Percentiles rank a stretch among this genome's conserved stretches.
Evolutionary conservation across 371 early-diverging fungal genomes (phyloP).

Genomic region (Capniomyces stellatus): DNA sequence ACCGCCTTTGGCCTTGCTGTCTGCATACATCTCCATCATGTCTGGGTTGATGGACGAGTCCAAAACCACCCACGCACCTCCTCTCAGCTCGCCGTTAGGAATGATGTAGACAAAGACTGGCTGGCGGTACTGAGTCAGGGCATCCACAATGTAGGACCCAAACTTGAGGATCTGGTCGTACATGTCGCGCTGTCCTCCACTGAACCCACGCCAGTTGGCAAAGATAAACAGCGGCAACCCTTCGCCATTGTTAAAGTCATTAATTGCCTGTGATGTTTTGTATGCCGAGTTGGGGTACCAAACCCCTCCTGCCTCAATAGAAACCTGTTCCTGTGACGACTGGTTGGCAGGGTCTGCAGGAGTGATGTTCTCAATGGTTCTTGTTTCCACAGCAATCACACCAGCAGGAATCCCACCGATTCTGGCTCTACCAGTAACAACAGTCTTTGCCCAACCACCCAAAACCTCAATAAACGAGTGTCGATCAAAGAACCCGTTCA

Average conservation of each 20-base stretch:
- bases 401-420: slow-evolving; percentile 95
- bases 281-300: slow-evolving; percentile 97
- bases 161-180: slow-evolving; percentile 93
- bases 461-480: slow-evolving; percentile 63
- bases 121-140: slow-evolving; percentile 78
- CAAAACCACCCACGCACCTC: slow-evolving; percentile 98
- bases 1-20: slow-evolving; percentile 77
- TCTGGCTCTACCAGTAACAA: slow-evolving; percentile 86
- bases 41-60: slow-evolving; percentile 95
- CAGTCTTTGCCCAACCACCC: slow-evolving; percentile 45
- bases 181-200: slow-evolving; percentile 97
- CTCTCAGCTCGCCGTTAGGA: slow-evolving; percentile 91
- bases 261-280: slow-evolving; percentile 97
- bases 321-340: slow-evolving; percentile 69
- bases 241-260: slow-evolving; percentile 96
- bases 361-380: slow-evolving; percentile 73
- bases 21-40: slow-evolving; percentile 98
- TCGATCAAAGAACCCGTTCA: slow-evolving; percentile 82
- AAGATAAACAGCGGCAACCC: slow-evolving; percentile 94
- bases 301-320: slow-evolving; percentile 91
- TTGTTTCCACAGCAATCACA: slow-evolving; percentile 91
- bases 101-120: slow-evolving; percentile 96
- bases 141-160: slow-evolving; percentile 95
- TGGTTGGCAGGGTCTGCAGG: slow-evolving; percentile 91
- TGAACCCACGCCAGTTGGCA: slow-evolving; percentile 99